Conservation (phyloP, 306 rosid genomes). For the Sphenostylis stenocarpa region DNA sequence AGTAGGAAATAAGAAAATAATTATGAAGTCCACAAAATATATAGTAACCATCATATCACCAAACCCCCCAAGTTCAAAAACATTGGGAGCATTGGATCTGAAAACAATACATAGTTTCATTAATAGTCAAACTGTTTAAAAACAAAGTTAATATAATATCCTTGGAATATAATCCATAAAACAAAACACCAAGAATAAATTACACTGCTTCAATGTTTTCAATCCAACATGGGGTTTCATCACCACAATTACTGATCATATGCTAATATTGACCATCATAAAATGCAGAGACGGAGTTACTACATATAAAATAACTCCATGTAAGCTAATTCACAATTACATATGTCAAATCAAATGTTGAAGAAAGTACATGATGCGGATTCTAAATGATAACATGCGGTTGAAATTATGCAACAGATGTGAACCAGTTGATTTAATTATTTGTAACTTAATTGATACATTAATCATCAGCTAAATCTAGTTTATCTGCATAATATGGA, state of each 20-base stretch:
- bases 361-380: background rate
- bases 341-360: background rate
- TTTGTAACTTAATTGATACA: background rate
- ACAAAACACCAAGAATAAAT: background rate
- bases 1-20: background rate
- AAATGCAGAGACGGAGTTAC: too few relatives aligned
- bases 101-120: background rate
- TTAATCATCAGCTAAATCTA: background rate
- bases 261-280: too few relatives aligned
- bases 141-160: background rate
- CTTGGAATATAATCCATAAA: background rate
- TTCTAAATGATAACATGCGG: background rate
- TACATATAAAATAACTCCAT: too few relatives aligned
- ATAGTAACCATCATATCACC: slow-evolving; percentile 5
- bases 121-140: background rate
- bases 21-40: background rate
- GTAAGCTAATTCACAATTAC: background rate
- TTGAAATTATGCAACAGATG: background rate
- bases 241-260: background rate
- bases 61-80: background rate
- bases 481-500: background rate
- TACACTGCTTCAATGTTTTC: background rate
- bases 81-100: background rate
- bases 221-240: background rate
- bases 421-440: background rate